phyloP scores from a whole-genome alignment of 305 asterid genomes.

The Lippia alba region DNA sequence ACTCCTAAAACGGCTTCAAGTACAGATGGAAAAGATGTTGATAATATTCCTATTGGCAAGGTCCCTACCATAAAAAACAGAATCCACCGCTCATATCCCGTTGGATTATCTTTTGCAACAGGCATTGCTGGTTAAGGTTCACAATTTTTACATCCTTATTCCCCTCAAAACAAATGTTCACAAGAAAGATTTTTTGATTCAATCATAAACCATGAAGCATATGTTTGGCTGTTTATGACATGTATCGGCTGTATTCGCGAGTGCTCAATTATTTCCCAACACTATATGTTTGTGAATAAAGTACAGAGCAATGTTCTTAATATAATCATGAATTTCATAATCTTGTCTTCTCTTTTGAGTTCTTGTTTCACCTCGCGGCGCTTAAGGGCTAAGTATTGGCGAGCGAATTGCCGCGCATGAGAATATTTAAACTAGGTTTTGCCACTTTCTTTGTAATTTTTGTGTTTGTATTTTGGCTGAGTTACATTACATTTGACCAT shows the following conservation, averaged over 20 bases:
- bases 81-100: constrained; percentile 69
- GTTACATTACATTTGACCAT: background rate
- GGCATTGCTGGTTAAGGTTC: constrained; percentile 42
- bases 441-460: background rate
- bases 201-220: constrained; percentile 18
- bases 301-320: background rate
- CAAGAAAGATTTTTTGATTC: constrained; percentile 23
- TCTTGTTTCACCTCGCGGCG: background rate
- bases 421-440: background rate
- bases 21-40: constrained; percentile 38
- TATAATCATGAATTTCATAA: background rate
- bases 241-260: background rate
- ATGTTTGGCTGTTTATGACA: constrained; percentile 16
- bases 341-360: background rate
- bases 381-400: background rate
- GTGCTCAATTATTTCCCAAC: background rate
- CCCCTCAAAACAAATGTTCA: background rate
- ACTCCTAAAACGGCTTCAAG: constrained; percentile 34
- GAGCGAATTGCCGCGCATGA: background rate
- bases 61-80: constrained; percentile 54
- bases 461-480: background rate
- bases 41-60: constrained; percentile 38
- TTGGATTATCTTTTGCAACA: constrained; percentile 63
- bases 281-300: constrained; percentile 16
- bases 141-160: constrained; percentile 15